Conservation (phyloP, 495 filamentous ascomycete species). For the Xylaria grammica region DNA sequence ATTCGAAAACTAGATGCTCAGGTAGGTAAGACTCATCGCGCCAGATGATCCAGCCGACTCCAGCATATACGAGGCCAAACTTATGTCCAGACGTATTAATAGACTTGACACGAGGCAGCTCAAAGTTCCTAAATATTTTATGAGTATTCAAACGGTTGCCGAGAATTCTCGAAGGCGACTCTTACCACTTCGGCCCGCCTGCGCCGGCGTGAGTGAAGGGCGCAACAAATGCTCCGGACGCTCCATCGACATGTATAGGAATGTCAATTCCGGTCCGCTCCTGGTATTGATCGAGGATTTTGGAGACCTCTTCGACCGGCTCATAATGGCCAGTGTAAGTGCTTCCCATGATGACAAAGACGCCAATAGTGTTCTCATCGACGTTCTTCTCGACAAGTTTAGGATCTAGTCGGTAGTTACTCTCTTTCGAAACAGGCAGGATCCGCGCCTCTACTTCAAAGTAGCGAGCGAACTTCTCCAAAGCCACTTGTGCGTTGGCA, state of each 20-base stretch:
- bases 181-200: conserved; percentile 64
- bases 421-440: conserved; percentile 68
- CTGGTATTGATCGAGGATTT: conserved; percentile 70
- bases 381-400: conserved; percentile 67
- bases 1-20: conserved; percentile 73
- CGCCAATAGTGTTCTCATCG: conserved; percentile 79
- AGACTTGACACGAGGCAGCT: conserved; percentile 72
- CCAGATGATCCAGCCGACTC: conserved; percentile 80
- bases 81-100: conserved; percentile 80
- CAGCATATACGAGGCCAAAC: conserved; percentile 73
- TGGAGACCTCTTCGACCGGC: conserved; percentile 70
- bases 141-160: conserved; percentile 10
- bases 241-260: conserved; percentile 78
- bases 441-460: conserved; percentile 80
- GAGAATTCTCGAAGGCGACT: background rate
- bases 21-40: conserved; percentile 70
- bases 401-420: conserved; percentile 66
- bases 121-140: conserved; percentile 61
- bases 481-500: conserved; percentile 75
- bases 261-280: conserved; percentile 67
- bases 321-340: conserved; percentile 82
- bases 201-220: conserved; percentile 70
- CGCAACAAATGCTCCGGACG: conserved; percentile 74
- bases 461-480: conserved; percentile 77
- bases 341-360: conserved; percentile 75